phyloP scores from a whole-genome alignment of 768 basidiomycete genomes.

The Tulasnella sp. region DNA sequence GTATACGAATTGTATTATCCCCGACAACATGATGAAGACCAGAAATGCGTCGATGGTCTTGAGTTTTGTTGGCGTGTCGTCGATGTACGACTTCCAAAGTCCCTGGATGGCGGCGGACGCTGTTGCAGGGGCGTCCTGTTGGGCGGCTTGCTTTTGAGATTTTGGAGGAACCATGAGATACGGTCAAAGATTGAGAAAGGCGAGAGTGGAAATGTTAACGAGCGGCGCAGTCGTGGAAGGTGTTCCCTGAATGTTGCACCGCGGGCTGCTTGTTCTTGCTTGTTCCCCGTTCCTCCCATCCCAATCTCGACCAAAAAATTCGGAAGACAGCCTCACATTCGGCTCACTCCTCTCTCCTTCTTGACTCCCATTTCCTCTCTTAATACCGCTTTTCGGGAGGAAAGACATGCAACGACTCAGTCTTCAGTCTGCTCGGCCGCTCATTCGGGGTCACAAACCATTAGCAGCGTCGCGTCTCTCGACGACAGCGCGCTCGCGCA shows the following conservation, averaged over 20 bases:
- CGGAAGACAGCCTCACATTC: background rate
- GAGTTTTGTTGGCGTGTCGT: constrained; percentile 74
- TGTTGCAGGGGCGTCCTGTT: background rate
- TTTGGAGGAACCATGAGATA: constrained; percentile 20
- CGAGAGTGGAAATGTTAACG: background rate
- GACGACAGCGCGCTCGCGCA: constrained; percentile 33
- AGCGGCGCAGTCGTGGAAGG: constrained; percentile 10
- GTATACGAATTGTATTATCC: constrained; percentile 86
- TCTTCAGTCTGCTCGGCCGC: constrained; percentile 26
- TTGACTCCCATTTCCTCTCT: background rate
- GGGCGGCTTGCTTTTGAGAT: constrained; percentile 2
- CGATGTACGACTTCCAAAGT: constrained; percentile 73
- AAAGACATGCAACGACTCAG: background rate
- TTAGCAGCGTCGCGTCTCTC: constrained; percentile 12
- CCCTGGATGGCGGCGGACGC: constrained; percentile 44
- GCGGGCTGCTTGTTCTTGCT: constrained; percentile 14
- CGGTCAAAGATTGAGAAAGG: background rate
- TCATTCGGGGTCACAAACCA: constrained; percentile 46
- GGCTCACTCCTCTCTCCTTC: background rate
- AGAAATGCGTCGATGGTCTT: constrained; percentile 95
- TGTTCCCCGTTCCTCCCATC: constrained; percentile 9
- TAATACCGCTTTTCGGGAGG: background rate
- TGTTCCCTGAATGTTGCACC: background rate
- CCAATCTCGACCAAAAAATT: constrained; percentile 10
- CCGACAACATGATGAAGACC: constrained; percentile 85